Evolutionary conservation across 495 filamentous ascomycete species (phyloP).

Genomic region (Aspergillus cristatus): DNA sequence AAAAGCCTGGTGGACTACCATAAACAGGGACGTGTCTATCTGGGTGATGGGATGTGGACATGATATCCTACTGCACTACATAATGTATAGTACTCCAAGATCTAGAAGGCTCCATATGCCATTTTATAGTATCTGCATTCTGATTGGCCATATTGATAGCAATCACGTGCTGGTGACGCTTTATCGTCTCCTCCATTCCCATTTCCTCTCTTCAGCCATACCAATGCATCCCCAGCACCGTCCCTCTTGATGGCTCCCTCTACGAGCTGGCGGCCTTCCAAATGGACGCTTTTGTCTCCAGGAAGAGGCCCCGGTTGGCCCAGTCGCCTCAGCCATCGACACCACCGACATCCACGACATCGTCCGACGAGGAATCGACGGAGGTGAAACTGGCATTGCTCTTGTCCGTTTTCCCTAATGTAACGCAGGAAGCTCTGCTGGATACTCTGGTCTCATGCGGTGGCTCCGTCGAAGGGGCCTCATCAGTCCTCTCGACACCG

Average conservation of each 20-base stretch:
- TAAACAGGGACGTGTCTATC: slow-evolving; percentile 16
- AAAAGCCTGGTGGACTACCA: slow-evolving; percentile 18
- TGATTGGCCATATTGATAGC: slow-evolving; percentile 26
- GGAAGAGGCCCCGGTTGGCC: slow-evolving; percentile 38
- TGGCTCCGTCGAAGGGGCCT: slow-evolving; percentile 62
- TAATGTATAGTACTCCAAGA: background rate
- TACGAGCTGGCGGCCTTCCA: background rate
- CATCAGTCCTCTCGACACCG: slow-evolving; percentile 39
- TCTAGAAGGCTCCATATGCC: background rate
- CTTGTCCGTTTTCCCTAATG: slow-evolving; percentile 58
- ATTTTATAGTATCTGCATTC: background rate
- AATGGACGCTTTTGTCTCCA: slow-evolving; percentile 52
- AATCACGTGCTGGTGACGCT: slow-evolving; percentile 25
- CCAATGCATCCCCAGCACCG: background rate
- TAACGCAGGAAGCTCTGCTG: slow-evolving; percentile 57
- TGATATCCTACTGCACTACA: background rate
- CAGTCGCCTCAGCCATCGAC: slow-evolving; percentile 3
- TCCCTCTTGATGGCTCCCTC: slow-evolving; percentile 1
- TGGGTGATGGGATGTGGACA: slow-evolving; percentile 18
- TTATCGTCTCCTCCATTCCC: slow-evolving; percentile 4
- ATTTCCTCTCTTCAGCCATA: background rate
- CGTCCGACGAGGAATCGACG: slow-evolving; percentile 59
- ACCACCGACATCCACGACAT: background rate
- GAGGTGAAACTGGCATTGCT: slow-evolving; percentile 83
- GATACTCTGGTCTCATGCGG: slow-evolving; percentile 70